phyloP scores from a whole-genome alignment of 805 yeast species.

The Candida methanosorbosa region DNA sequence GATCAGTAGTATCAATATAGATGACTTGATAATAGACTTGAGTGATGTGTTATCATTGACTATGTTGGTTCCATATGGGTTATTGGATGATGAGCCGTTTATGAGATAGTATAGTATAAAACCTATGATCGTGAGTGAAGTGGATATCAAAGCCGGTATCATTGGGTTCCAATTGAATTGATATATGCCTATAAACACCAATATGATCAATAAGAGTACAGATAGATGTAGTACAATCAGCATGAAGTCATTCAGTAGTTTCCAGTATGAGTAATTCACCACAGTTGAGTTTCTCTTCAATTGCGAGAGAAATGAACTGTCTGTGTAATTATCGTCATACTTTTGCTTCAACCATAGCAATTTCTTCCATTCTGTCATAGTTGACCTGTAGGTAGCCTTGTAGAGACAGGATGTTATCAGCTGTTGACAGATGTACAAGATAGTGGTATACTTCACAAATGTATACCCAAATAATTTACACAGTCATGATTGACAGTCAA shows the following conservation, averaged over 20 bases:
- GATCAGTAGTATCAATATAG: slow-evolving; percentile 58
- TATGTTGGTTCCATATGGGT: slow-evolving; percentile 20
- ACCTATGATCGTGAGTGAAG: slow-evolving; percentile 27
- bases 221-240: slow-evolving; percentile 60
- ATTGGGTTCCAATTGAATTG: slow-evolving; percentile 40
- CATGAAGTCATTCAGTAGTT: slow-evolving; percentile 63
- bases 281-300: slow-evolving; percentile 72
- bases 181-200: slow-evolving; percentile 61
- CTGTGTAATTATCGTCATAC: slow-evolving; percentile 89
- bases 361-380: too few species aligned
- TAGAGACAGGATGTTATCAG: too few species aligned
- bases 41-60: too few species aligned
- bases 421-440: too few species aligned
- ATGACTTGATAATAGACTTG: slow-evolving; percentile 51
- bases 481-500: too few species aligned
- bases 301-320: slow-evolving; percentile 71
- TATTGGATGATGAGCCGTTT: slow-evolving; percentile 1
- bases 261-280: slow-evolving; percentile 51
- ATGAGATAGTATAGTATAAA: slow-evolving; percentile 19
- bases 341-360: slow-evolving; percentile 78
- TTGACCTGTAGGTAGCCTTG: too few species aligned
- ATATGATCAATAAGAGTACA: slow-evolving; percentile 51
- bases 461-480: too few species aligned
- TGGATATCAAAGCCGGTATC: slow-evolving; percentile 28
- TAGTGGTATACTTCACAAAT: too few species aligned